phyloP scores from a whole-genome alignment of 148 eudicot genomes.

The Suaeda aralocaspica region DNA sequence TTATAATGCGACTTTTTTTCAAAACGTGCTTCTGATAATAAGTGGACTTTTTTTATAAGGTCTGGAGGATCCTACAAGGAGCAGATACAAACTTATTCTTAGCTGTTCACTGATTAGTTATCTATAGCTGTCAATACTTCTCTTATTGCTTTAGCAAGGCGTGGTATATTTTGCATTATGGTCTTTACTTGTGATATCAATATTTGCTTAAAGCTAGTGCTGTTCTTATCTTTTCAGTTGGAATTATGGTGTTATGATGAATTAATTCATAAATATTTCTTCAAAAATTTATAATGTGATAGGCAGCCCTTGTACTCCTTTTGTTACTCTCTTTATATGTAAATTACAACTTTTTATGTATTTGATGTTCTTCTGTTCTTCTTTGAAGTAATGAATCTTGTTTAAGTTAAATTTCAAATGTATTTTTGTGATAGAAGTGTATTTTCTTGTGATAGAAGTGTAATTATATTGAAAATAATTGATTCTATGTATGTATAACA shows the following conservation, averaged over 20 bases:
- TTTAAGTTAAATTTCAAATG: too few relatives aligned
- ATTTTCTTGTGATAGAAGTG: too few relatives aligned
- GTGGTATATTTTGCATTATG: constrained; percentile 71
- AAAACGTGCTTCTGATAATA: constrained; percentile 17
- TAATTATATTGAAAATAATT: too few relatives aligned
- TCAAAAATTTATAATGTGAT: not conserved
- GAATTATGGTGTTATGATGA: not conserved
- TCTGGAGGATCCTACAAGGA: constrained; percentile 94
- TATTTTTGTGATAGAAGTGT: too few relatives aligned
- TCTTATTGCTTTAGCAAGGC: constrained; percentile 86
- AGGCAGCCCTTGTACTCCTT: not conserved
- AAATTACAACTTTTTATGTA: not conserved
- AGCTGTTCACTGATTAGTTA: constrained; percentile 91
- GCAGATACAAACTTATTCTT: constrained; percentile 90
- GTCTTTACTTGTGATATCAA: not conserved
- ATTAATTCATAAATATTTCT: not conserved
- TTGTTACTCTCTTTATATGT: not conserved
- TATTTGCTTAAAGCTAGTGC: not conserved
- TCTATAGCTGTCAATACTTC: constrained; percentile 99
- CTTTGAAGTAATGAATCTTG: too few relatives aligned
- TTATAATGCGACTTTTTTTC: not conserved
- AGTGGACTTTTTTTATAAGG: constrained; percentile 52
- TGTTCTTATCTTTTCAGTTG: not conserved
- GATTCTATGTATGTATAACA: too few relatives aligned
- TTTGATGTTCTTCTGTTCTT: too few relatives aligned